Evolutionary conservation across 2,329 filamentous ascomycete species (phyloP).

Genomic region (Botryotinia narcissicola): DNA sequence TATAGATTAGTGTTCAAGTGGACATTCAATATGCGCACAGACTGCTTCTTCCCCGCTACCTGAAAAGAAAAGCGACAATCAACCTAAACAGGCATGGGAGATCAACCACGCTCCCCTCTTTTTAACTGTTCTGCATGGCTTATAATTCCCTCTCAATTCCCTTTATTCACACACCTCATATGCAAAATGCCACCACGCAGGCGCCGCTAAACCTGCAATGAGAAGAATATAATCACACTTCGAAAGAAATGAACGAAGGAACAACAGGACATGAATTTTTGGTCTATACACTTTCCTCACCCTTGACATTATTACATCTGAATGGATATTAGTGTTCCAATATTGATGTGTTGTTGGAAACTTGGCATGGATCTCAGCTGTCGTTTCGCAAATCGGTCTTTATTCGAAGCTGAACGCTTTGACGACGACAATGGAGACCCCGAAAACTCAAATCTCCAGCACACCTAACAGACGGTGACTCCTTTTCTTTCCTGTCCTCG

Average conservation of each 20-base stretch:
- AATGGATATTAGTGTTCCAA: neutral
- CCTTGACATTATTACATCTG: neutral
- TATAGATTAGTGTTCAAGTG: neutral
- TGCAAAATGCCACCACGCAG: neutral
- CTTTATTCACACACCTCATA: neutral
- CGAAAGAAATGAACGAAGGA: too few relatives aligned
- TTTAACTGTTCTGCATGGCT: neutral
- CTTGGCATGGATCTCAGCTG: neutral
- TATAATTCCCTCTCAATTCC: neutral
- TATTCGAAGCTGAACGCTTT: neutral
- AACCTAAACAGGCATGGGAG: neutral
- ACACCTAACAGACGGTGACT: neutral
- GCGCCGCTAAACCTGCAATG: neutral
- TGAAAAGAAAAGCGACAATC: neutral
- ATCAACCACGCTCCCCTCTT: neutral
- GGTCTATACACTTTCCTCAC: neutral
- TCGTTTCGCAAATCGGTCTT: neutral
- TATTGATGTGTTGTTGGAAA: neutral
- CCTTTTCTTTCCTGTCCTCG: neutral
- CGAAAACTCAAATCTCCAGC: neutral
- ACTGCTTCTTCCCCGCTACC: neutral
- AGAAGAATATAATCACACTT: neutral
- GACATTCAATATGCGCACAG: neutral
- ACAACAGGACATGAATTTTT: neutral
- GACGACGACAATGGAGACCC: neutral